phyloP scores from a whole-genome alignment of 2,329 filamentous ascomycete species.

The Aspergillus eucalypticola region DNA sequence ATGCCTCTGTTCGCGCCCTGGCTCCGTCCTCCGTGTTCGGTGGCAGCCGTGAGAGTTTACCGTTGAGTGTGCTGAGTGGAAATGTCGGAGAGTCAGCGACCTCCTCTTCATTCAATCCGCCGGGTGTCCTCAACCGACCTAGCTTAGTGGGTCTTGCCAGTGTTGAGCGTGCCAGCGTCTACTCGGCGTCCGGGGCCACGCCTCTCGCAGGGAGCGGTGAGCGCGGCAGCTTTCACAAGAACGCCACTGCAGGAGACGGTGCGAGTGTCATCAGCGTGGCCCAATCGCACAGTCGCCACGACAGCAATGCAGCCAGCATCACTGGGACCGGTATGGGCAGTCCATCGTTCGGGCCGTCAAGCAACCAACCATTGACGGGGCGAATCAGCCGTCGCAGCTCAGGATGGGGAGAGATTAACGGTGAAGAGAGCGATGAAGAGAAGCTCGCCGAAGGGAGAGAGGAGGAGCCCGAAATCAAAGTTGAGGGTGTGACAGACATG shows the following conservation, averaged over 20 bases:
- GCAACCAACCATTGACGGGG: conserved; percentile 34
- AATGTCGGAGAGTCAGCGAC: conserved; percentile 51
- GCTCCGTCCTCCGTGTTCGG: conserved; percentile 66
- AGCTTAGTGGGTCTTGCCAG: conserved; percentile 57
- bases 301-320: conserved; percentile 79
- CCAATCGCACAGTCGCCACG: conserved; percentile 73
- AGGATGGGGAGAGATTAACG: conserved; percentile 47
- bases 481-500: background rate
- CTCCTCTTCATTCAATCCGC: conserved; percentile 40
- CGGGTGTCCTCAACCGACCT: conserved; percentile 48
- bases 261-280: conserved; percentile 77
- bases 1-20: conserved; percentile 65
- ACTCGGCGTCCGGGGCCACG: conserved; percentile 70
- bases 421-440: conserved; percentile 38
- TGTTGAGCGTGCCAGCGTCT: conserved; percentile 66
- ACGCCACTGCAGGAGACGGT: conserved; percentile 58
- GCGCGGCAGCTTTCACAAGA: conserved; percentile 74
- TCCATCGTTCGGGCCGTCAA: conserved; percentile 45
- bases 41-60: conserved; percentile 64
- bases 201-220: conserved; percentile 66
- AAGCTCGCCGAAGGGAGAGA: conserved; percentile 22
- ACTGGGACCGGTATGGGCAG: conserved; percentile 56
- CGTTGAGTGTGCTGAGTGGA: conserved; percentile 61
- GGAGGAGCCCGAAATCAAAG: background rate
- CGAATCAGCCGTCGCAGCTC: conserved; percentile 47